Percentiles rank a stretch among this genome's conserved stretches.
These are phyloP conservation scores for Niebla homalea DNA, from an alignment of 495 filamentous ascomycete genomes.

Conservation along the genomic window DNA sequence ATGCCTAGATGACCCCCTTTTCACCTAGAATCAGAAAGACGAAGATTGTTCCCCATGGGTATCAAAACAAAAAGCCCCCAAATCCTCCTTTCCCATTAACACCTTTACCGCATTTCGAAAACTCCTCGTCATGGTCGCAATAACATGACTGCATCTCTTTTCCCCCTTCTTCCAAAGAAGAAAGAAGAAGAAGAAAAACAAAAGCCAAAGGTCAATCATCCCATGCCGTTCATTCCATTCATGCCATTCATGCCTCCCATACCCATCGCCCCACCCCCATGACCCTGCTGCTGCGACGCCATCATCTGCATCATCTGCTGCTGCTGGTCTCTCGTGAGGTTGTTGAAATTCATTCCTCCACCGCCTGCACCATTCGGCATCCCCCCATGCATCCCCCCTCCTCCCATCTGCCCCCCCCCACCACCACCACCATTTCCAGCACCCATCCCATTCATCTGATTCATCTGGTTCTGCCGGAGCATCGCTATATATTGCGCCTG, in stretches of 20 bases:
- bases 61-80: no score
- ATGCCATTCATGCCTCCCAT: slow-evolving; percentile 3
- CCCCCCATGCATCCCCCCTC: background rate
- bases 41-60: no score
- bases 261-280: slow-evolving; percentile 1
- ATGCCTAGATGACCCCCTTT: no score
- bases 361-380: background rate
- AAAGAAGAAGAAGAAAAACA: no score
- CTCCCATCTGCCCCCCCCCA: background rate
- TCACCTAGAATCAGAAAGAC: no score
- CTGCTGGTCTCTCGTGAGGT: background rate
- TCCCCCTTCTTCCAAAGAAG: no score
- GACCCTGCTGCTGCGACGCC: background rate
- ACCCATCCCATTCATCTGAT: slow-evolving; percentile 68
- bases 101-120: no score
- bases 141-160: no score
- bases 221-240: slow-evolving; percentile 26
- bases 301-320: background rate
- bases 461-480: slow-evolving; percentile 63
- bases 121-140: no score
- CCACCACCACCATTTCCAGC: slow-evolving; percentile 51
- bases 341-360: background rate
- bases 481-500: slow-evolving; percentile 20
- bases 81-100: no score
- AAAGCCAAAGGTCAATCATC: background rate